Evolutionary conservation across 2,329 filamentous ascomycete genomes (phyloP), one percentile per base, ranked within the genome.

Genomic region (Alternaria conjuncta): DNA sequence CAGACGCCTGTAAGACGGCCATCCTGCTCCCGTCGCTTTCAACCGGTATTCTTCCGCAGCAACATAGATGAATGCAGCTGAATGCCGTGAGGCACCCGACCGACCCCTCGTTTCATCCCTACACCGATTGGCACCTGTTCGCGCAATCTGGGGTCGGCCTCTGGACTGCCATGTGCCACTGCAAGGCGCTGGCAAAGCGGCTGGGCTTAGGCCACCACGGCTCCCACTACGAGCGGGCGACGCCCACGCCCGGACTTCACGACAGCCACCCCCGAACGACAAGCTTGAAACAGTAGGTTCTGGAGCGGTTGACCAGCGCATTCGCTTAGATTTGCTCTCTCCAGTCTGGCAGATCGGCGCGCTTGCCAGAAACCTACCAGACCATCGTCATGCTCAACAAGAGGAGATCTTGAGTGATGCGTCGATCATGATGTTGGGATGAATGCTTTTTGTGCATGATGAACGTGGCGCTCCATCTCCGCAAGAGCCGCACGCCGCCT

Each of bases 1-100:
- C 21, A 50, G 50, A 56, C 60, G 50, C 61, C 47, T 26, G 57
- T 57, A 23, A 50, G 50, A 56, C 60, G 50, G 64, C 51, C 30
- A 59, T 57, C 54, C 51, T 60, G 45, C 58, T 55, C 55, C 64
- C 62, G 64, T 43, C 55, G 64, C 68, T 72, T 75, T 75, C 74
- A 76, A 43, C 75, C 75, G 75, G 73, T 64, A 65, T 64, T 75
- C 68, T 70, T 68, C 70, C 73, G 66, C 64, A 58, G 55, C 71
- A 66, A 60, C 63, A 60, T 71, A 66, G 65, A 73, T 73, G 63
- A 71, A 67, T 51, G 44, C 63, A 61, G 54, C 61, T 61, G 63
- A 67, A 45, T 66, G 64, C 60, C 55, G 61, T 63, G 55, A 47
- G 26, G 43, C 57, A 47, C 45, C 62, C 59, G 62, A 41, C 62